Percentiles rank a stretch among this genome's conserved stretches.
phyloP scores from a whole-genome alignment of 257 asterid genomes.

The Echites panduratus region DNA sequence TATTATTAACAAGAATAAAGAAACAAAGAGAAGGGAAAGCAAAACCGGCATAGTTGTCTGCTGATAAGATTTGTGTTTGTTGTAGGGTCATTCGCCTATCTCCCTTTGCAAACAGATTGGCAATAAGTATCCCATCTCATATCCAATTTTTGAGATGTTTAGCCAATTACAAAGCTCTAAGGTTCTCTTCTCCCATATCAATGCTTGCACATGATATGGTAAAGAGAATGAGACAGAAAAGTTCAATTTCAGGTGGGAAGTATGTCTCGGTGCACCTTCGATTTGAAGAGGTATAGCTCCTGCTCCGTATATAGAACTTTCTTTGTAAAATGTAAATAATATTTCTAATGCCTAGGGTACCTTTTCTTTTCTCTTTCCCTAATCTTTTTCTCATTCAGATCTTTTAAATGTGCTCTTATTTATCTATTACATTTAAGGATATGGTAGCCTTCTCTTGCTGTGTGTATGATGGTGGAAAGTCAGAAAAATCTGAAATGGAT shows the following conservation, averaged over 20 bases:
- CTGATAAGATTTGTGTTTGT: neutral
- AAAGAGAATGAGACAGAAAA: slow-evolving; percentile 57
- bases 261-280: slow-evolving; percentile 82
- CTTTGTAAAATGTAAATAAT: neutral
- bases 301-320: neutral
- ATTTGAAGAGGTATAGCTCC: slow-evolving; percentile 59
- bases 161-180: slow-evolving; percentile 73
- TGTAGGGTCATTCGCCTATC: slow-evolving; percentile 77
- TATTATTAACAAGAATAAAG: no score
- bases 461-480: slow-evolving; percentile 59
- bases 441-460: slow-evolving; percentile 97
- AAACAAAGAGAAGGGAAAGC: neutral
- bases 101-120: slow-evolving; percentile 80
- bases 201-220: slow-evolving; percentile 46
- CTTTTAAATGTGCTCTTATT: neutral
- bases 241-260: slow-evolving; percentile 53
- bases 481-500: slow-evolving; percentile 63
- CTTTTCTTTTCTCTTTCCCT: neutral
- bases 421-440: slow-evolving; percentile 40
- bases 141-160: slow-evolving; percentile 69
- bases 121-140: slow-evolving; percentile 60
- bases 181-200: slow-evolving; percentile 61
- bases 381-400: neutral
- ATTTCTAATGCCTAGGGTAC: neutral
- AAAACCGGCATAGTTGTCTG: neutral